Evolutionary conservation across 2,329 filamentous ascomycete species (phyloP).

Genomic region (Colletotrichum sansevieriae): DNA sequence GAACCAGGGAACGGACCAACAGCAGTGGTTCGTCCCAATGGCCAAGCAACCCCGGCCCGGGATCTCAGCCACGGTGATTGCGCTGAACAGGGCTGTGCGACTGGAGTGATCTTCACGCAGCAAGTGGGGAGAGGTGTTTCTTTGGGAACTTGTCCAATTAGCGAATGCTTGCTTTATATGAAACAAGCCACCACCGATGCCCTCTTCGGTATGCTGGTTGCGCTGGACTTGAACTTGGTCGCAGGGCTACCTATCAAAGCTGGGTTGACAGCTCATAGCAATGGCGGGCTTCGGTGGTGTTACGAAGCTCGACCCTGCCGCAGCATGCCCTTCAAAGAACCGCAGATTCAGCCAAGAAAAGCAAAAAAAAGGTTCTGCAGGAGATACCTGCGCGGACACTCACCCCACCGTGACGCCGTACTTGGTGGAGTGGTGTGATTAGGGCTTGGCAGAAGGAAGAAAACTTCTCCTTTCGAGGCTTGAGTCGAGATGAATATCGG

Average conservation of each 20-base stretch:
- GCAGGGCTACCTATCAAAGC: too few relatives aligned
- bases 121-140: conserved; percentile 22
- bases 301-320: conserved; percentile 20
- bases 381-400: neutral
- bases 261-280: neutral
- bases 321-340: neutral
- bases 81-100: conserved; percentile 35
- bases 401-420: conserved; percentile 17
- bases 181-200: conserved; percentile 11
- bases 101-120: conserved; percentile 26
- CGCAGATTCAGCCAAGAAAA: neutral
- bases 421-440: conserved; percentile 23
- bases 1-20: conserved; percentile 34
- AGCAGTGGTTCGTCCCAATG: conserved; percentile 27
- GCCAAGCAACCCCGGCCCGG: conserved; percentile 30
- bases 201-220: neutral
- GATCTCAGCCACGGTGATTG: conserved; percentile 40
- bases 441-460: conserved; percentile 16
- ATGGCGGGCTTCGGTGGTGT: conserved; percentile 7
- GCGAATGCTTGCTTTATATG: conserved; percentile 4
- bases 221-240: too few relatives aligned
- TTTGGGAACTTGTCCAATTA: conserved; percentile 1
- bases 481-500: conserved; percentile 23
- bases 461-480: conserved; percentile 7
- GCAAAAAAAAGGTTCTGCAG: conserved; percentile 7